Conservation (phyloP, 805 yeast genomes). For the Grigorovia jiainica region DNA sequence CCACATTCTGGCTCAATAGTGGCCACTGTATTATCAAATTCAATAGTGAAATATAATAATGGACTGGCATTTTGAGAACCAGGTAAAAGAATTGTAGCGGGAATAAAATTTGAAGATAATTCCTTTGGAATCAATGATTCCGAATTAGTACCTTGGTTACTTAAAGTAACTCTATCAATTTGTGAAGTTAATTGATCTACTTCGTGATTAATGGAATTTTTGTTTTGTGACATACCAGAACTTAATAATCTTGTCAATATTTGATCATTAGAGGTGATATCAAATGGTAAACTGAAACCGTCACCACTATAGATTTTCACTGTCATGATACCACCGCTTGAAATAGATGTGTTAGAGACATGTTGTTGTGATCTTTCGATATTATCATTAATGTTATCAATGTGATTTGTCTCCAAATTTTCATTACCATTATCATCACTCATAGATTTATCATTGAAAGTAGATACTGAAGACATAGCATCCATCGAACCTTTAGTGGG, state of each 20-base stretch:
- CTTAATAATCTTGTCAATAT: slow-evolving; percentile 56
- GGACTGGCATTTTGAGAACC: slow-evolving; percentile 49
- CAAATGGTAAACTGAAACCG: slow-evolving; percentile 60
- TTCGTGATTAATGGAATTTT: slow-evolving; percentile 8
- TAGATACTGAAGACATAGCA: slow-evolving; percentile 16
- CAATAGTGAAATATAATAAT: slow-evolving; percentile 76
- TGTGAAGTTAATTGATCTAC: slow-evolving; percentile 21
- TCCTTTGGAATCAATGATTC: slow-evolving; percentile 27
- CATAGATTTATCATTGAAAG: slow-evolving; percentile 7
- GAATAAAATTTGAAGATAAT: slow-evolving; percentile 30
- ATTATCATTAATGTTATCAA: slow-evolving; percentile 2
- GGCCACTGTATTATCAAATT: slow-evolving; percentile 90
- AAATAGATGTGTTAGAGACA: slow-evolving; percentile 14
- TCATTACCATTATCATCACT: background rate
- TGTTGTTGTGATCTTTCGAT: background rate
- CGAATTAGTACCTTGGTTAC: slow-evolving; percentile 28
- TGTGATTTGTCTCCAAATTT: too few relatives aligned
- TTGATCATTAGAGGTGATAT: slow-evolving; percentile 53
- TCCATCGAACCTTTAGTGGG: slow-evolving; percentile 21
- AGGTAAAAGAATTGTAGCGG: slow-evolving; percentile 48
- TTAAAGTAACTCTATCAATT: slow-evolving; percentile 18
- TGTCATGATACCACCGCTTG: slow-evolving; percentile 53
- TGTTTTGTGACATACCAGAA: slow-evolving; percentile 34
- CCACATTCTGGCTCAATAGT: slow-evolving; percentile 82
- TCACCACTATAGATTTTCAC: slow-evolving; percentile 67